Conservation (phyloP, 352 stramenopile genomes). For the Phytophthora lateralis region DNA sequence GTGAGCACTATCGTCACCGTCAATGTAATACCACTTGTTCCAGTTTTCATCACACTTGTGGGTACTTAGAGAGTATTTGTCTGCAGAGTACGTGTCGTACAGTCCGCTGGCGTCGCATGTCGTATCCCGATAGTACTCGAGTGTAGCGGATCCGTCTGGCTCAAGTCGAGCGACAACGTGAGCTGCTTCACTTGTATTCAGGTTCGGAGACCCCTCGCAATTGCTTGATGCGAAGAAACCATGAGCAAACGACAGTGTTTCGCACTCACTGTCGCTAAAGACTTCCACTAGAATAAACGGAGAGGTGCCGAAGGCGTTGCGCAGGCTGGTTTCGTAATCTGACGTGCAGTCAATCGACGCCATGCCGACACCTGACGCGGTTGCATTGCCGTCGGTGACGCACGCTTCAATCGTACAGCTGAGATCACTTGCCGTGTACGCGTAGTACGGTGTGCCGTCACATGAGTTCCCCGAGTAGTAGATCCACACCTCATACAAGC, state of each 20-base stretch:
- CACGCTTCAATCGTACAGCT: conserved; percentile 14
- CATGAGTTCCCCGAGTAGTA: conserved; percentile 25
- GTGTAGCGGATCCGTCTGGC: conserved; percentile 22
- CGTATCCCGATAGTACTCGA: conserved; percentile 27
- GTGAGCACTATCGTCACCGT: conserved; percentile 11
- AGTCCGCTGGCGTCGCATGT: conserved; percentile 9
- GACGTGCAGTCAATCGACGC: conserved; percentile 29
- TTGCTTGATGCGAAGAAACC: conserved; percentile 24
- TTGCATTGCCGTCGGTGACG: conserved; percentile 15
- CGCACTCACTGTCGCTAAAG: conserved; percentile 13
- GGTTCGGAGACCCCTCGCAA: conserved; percentile 30
- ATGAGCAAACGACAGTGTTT: conserved; percentile 20
- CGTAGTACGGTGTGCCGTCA: conserved; percentile 28
- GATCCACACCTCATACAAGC: conserved; percentile 26
- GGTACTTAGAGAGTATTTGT: conserved; percentile 12
- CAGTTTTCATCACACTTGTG: conserved; percentile 15
- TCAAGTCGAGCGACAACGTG: conserved; percentile 25
- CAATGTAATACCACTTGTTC: conserved; percentile 34
- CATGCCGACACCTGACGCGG: conserved; percentile 13
- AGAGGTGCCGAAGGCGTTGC: conserved; percentile 13
- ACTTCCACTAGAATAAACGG: conserved; percentile 30
- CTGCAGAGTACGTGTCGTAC: conserved; percentile 11
- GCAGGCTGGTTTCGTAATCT: conserved; percentile 28
- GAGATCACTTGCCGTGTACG: conserved; percentile 10
- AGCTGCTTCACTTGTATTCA: conserved; percentile 13